A percentile compares a stretch with the other conserved stretches of the same genome.
These are phyloP conservation scores for Penicillium malachiteum DNA, from an alignment of 495 filamentous ascomycete genomes.

Conservation along the genomic window DNA sequence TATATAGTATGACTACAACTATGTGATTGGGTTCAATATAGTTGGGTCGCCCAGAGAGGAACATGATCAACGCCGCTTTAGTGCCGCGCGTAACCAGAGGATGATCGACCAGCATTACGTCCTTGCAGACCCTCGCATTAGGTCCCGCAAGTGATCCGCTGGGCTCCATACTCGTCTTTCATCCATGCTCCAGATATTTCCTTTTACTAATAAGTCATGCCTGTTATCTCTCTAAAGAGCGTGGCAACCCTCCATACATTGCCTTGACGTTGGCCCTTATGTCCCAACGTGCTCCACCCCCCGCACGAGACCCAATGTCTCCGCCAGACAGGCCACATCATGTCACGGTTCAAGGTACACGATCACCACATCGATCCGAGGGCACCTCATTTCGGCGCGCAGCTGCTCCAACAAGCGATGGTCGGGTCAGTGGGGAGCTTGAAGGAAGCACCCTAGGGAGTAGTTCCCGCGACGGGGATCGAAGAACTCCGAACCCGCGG, in stretches of 20 bases:
- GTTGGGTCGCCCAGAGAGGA: not conserved
- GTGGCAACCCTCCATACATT: conserved; percentile 22
- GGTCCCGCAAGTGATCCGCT: not conserved
- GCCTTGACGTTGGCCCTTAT: conserved; percentile 23
- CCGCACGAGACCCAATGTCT: conserved; percentile 15
- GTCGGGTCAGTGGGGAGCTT: conserved; percentile 35
- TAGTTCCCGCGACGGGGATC: conserved; percentile 40
- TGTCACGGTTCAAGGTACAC: conserved; percentile 3
- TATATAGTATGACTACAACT: too few species aligned
- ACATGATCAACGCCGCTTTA: not conserved
- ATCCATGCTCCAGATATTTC: not conserved
- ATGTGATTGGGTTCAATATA: too few species aligned
- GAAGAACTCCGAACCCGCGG: conserved; percentile 25
- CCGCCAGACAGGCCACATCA: conserved; percentile 13
- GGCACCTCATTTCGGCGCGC: conserved; percentile 17
- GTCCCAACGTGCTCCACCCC: conserved; percentile 22
- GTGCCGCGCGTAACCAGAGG: not conserved
- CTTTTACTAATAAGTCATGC: conserved; percentile 14
- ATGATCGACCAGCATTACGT: not conserved
- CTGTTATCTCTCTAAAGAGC: conserved; percentile 24
- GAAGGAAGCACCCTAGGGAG: conserved; percentile 43
- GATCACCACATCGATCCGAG: conserved; percentile 16
- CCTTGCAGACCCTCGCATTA: not conserved
- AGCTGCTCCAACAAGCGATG: conserved; percentile 30
- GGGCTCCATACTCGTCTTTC: not conserved